Evolutionary conservation across 768 basidiomycete genomes (phyloP).

Genomic region (Exsudoporus frostii): DNA sequence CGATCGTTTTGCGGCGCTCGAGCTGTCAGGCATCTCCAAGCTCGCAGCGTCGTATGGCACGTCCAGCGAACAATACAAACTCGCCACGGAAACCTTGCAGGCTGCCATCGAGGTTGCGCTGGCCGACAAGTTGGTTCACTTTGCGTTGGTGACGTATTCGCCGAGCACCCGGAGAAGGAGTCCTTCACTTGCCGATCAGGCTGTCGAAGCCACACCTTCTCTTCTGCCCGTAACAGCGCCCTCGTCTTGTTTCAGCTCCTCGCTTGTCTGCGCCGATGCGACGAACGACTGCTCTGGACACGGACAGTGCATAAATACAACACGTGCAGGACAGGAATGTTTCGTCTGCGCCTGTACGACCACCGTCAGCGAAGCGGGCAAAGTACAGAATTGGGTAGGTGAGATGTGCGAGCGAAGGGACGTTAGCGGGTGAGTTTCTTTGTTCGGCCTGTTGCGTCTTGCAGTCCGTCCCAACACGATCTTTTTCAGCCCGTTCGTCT

Average conservation of each 20-base stretch:
- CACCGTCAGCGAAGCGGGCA: conserved; percentile 50
- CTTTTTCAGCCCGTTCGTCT: conserved; percentile 62
- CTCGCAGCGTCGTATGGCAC: conserved; percentile 47
- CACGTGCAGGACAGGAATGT: conserved; percentile 54
- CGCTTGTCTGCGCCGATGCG: conserved; percentile 53
- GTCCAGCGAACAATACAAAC: conserved; percentile 52
- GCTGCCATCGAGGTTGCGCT: conserved; percentile 45
- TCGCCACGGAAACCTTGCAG: conserved; percentile 45
- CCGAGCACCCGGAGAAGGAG: conserved; percentile 38
- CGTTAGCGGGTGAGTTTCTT: conserved; percentile 66
- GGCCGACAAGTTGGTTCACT: conserved; percentile 36
- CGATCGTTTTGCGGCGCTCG: conserved; percentile 61
- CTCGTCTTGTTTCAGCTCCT: conserved; percentile 59
- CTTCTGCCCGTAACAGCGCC: conserved; percentile 56
- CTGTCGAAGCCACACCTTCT: conserved; percentile 35
- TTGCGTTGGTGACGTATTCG: conserved; percentile 54
- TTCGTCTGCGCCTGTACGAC: conserved; percentile 45
- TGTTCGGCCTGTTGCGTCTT: background rate
- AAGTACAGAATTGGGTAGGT: conserved; percentile 71
- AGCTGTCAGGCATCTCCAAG: conserved; percentile 49
- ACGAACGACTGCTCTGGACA: conserved; percentile 69
- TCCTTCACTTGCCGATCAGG: conserved; percentile 40
- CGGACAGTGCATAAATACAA: conserved; percentile 61
- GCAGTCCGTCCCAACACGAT: background rate
- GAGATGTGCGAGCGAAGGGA: conserved; percentile 75